Evolutionary conservation across 2,329 filamentous ascomycete species (phyloP), one percentile per base, ranked within the genome.

Genomic region (Fusarium stilboides): DNA sequence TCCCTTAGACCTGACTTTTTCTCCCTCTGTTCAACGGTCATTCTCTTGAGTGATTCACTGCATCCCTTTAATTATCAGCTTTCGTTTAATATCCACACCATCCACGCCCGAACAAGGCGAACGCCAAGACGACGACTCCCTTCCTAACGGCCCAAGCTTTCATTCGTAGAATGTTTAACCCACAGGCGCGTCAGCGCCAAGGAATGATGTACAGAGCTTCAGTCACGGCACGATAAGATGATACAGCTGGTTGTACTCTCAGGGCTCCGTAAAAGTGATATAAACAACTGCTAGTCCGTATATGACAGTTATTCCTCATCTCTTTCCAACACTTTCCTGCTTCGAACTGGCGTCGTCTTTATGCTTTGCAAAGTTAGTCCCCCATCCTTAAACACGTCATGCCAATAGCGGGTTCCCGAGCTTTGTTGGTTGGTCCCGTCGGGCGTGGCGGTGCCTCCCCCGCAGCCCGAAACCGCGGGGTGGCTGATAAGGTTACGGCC

Each of bases 401-500:
- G 62, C 22, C 37, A 58, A 60, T 50, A 58, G 53, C 52, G 52
- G 52, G 40, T 15, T 62, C 28, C 39, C n/a, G 26, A 46, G 19
- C 33, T 45, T 37, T 15, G 62, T 42, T 69, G 57, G 66, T 50
- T 70, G 66, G 63, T 40, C 40, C 53, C 34, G 53, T 36, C 39
- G n/a, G n/a, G 15, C 19, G 57, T 50, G 51, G 51, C 54, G 44
- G 43, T 43, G 33, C 42, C 37, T 68, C 49, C 64, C 67, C 68
- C 64, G 52, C 63, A 65, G 46, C 49, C 44, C 39, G 47, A 59
- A 62, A 71, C 71, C 56, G 72, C 69, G 71, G 71, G 71, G 69
- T 70, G 62, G 56, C 62, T 74, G 70, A 72, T 66, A 70, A 68
- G 56, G 66, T 71, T 71, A 40, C 43, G 68, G 68, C 53, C 19